These are phyloP conservation scores for Lachancea mirantina DNA, from an alignment of 805 yeast species.

Conservation along the genomic window DNA sequence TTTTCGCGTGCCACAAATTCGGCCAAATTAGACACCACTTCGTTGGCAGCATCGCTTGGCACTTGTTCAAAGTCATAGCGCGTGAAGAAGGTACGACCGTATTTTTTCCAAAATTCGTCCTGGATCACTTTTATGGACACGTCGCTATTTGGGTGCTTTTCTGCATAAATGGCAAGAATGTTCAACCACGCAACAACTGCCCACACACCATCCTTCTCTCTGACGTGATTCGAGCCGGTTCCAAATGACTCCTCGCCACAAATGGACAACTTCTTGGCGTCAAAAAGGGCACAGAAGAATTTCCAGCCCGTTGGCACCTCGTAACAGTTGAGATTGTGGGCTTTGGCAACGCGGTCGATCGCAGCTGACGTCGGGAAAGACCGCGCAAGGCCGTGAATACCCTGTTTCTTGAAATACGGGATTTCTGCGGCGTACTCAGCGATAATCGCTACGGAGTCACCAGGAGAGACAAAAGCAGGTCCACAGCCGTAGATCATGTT, in stretches of 20 bases:
- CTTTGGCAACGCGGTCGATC: constrained; percentile 80
- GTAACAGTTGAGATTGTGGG: constrained; percentile 65
- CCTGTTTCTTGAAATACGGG: constrained; percentile 84
- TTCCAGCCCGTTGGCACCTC: constrained; percentile 99
- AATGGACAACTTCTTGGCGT: constrained; percentile 84
- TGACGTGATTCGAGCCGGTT: constrained; percentile 93
- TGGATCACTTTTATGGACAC: constrained; percentile 77
- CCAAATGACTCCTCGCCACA: constrained; percentile 99
- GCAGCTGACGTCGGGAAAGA: constrained; percentile 98
- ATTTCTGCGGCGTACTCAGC: constrained; percentile 87
- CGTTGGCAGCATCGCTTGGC: constrained; percentile 62
- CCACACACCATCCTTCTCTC: constrained; percentile 98
- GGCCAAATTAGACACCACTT: constrained; percentile 52
- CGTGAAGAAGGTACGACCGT: constrained; percentile 96
- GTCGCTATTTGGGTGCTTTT: constrained; percentile 46
- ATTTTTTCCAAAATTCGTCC: constrained; percentile 77
- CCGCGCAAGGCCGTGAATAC: constrained; percentile 89
- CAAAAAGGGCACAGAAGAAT: constrained; percentile 92
- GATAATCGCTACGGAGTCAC: constrained; percentile 95
- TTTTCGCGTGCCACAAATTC: constrained; percentile 31
- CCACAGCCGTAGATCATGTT: constrained; percentile 96
- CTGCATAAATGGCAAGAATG: constrained; percentile 77
- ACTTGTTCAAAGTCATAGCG: constrained; percentile 91
- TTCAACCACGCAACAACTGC: constrained; percentile 97
- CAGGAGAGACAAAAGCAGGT: constrained; percentile 87